Percentiles rank a stretch among this genome's conserved stretches.
phyloP scores from a whole-genome alignment of 352 stramenopile genomes.

The Globisporangium radiosum region DNA sequence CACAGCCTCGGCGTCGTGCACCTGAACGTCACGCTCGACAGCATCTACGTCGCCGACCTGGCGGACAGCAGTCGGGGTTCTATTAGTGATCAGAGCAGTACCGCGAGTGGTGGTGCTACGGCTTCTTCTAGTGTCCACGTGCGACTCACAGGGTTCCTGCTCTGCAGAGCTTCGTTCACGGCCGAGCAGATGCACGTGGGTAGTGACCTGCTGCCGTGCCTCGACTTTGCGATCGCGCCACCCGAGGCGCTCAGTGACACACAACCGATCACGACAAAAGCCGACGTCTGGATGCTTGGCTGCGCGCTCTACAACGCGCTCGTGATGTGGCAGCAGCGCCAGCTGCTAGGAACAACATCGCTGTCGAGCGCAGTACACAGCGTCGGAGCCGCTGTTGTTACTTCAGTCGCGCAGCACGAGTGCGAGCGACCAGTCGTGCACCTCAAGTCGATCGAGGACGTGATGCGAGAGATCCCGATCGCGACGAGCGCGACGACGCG shows the following conservation, averaged over 20 bases:
- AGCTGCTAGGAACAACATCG: constrained; percentile 14
- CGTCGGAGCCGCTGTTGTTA: background rate
- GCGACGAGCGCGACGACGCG: constrained; percentile 29
- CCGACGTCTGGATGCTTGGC: constrained; percentile 60
- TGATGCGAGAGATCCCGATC: constrained; percentile 44
- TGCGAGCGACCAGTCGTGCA: constrained; percentile 23
- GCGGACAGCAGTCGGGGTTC: background rate
- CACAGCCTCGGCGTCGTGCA: constrained; percentile 46
- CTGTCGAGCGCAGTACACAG: background rate
- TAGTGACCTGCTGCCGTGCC: constrained; percentile 29
- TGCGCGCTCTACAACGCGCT: constrained; percentile 49
- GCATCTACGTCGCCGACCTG: constrained; percentile 27
- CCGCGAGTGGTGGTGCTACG: background rate
- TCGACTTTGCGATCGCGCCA: constrained; percentile 31
- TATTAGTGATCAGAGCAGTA: background rate
- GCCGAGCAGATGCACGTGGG: constrained; percentile 13
- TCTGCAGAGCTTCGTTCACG: constrained; percentile 38
- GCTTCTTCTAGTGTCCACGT: constrained; percentile 11
- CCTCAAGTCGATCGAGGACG: constrained; percentile 29
- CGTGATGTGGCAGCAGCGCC: constrained; percentile 39
- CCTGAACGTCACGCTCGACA: constrained; percentile 47
- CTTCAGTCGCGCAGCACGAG: background rate
- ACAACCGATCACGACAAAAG: constrained; percentile 30
- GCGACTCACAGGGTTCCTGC: constrained; percentile 33
- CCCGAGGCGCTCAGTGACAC: constrained; percentile 30